Evolutionary conservation across 257 asterid genomes (phyloP), one percentile per base, ranked within the genome.

Genomic region (Knoxia roxburghii): DNA sequence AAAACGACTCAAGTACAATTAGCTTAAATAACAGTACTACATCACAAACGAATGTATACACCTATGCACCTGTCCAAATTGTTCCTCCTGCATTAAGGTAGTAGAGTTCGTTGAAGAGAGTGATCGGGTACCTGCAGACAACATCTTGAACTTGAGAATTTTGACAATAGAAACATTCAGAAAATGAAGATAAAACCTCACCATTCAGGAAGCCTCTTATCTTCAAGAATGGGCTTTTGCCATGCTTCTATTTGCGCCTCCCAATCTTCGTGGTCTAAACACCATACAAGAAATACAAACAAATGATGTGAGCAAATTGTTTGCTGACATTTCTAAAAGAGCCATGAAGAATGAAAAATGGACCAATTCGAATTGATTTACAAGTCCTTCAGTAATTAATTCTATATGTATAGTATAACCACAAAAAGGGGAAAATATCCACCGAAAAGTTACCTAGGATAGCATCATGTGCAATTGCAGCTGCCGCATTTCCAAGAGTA

Each of bases 91-190:
- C 60, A 77, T 85, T 94, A 60, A 94, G 88, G 83, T 82, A 90
- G 84, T 94, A 94, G 73, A 94, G 95, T 82, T 94, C 99, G 57
- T 94, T 94, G 88, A 94, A 90, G 59, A 94, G 96, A 61, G 98
- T 89, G 68, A 82, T 54, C 1, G 96, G 96, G 63, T 94, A 90
- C 99, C 99, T 93, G 89, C 80, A 73, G 73, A 33, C 30, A 53
- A 75, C 56, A 68, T 70, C 55, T 29, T 27, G 59, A 70, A 62
- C n/a, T 72, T 70, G 23, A 76, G 73, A 62, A 69, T 46, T 70
- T 6, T 45, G n/a, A 74, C 21, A 17, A 43, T 54, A 17, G 23
- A n/a, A 58, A 43, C 58, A 61, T 65, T 50, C 65, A 63, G 63
- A 66, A 72, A 52, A 65, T 61, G 61, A 72, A 52, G 52, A 65